Evolutionary conservation across 176 grass and related monocot genomes (phyloP).

Genomic region (Oryza officinalis): DNA sequence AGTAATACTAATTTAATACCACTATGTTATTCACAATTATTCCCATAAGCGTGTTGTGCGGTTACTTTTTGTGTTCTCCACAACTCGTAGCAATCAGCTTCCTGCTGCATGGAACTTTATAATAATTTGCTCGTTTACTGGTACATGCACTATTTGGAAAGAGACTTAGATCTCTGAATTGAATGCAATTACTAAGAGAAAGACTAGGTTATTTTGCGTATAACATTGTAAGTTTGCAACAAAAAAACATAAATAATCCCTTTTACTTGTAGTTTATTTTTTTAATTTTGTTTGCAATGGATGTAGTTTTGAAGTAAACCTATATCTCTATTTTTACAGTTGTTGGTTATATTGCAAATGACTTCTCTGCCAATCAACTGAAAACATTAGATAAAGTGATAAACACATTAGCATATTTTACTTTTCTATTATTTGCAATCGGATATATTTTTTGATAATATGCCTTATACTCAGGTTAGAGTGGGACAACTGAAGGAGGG

Average conservation of each 20-base stretch:
- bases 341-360: slow-evolving; percentile 29
- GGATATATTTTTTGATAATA: background rate
- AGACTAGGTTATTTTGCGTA: background rate
- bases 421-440: slow-evolving; percentile 1
- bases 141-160: slow-evolving; percentile 10
- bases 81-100: background rate
- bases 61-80: background rate
- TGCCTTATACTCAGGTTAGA: slow-evolving; percentile 59
- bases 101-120: background rate
- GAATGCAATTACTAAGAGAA: background rate
- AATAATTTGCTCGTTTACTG: slow-evolving; percentile 19
- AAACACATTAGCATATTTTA: background rate
- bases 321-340: background rate
- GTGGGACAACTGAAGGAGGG: slow-evolving; percentile 61
- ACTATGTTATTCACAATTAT: background rate
- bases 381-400: background rate
- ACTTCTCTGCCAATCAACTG: background rate
- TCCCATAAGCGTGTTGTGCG: background rate
- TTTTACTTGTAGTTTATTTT: background rate
- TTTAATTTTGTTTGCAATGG: background rate
- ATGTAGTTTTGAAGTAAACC: slow-evolving; percentile 6
- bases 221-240: background rate
- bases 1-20: background rate
- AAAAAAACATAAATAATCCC: background rate
- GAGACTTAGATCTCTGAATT: background rate